Conservation (phyloP, 129 eudicot species). For the Escallonia herrerae region DNA sequence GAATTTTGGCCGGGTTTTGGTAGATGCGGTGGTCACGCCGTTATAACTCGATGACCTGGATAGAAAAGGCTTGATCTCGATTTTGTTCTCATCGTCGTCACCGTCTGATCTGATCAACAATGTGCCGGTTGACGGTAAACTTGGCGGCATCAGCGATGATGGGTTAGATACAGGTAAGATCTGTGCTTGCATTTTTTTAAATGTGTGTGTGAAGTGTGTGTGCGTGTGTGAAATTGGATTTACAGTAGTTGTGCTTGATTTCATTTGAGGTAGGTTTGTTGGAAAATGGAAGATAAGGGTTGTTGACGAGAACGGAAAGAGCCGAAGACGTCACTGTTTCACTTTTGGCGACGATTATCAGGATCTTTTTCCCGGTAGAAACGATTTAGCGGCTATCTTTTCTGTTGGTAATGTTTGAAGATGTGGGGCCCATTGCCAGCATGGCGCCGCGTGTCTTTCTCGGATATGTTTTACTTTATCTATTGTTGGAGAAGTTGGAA, state of each 20-base stretch:
- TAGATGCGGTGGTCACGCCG: conserved; percentile 7
- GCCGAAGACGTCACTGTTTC: no score
- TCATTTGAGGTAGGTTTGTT: no score
- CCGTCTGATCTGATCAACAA: conserved; percentile 31
- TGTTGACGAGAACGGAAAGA: no score
- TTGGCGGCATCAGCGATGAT: conserved; percentile 19
- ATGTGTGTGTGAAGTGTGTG: neutral
- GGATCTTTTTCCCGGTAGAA: no score
- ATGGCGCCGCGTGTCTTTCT: conserved; percentile 11
- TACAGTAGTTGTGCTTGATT: no score
- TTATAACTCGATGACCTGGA: conserved; percentile 43
- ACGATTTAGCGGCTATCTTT: no score
- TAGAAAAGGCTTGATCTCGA: conserved; percentile 41
- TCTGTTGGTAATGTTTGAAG: neutral
- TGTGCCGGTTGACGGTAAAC: conserved; percentile 31
- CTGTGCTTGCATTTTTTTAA: conserved; percentile 30
- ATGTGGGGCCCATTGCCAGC: conserved; percentile 4
- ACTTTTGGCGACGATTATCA: no score
- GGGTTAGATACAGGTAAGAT: conserved; percentile 48
- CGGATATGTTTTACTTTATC: no score
- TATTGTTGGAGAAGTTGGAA: no score
- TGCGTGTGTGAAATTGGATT: no score
- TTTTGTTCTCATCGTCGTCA: conserved; percentile 20
- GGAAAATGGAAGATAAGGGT: no score
- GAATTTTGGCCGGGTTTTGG: conserved; percentile 4